Base-by-base conservation (phyloP, 805 yeast genomes). In the Candida nitratophila region DNA sequence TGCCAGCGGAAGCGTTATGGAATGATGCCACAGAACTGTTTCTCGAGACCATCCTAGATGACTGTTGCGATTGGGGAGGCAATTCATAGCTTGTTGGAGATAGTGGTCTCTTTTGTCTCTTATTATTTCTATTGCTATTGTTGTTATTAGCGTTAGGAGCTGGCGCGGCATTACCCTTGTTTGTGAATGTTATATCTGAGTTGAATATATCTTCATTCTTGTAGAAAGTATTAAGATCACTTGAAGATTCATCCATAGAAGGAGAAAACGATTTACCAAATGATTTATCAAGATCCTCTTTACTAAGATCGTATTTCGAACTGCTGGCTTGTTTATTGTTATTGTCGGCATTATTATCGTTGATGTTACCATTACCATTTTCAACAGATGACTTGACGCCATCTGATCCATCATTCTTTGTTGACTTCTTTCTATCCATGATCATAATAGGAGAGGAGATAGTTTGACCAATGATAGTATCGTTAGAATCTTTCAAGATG, bases 341-440 rank as follows among this genome's bases (percentile, higher is more conserved):
- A 33, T 33, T 33, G 20, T 31, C 14, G 14, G 33, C 35, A 17
- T 19, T 19, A 27, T 37, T 41, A 20, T n/a, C 15, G 15, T 29
- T 40, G 24, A 36, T 37, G 35, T 42, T 46, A 22, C 35, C 40
- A 29, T 19, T 40, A 27, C 31, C 47, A 43, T 40, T 37, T 43
- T 15, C 43, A 40, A n/a, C 40, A 34, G 24, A 32, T 19, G 41
- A 30, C 20, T 27, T 37, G 22, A 22, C 40, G 4, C n/a, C 40
- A 27, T 44, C 44, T n/a, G 42, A 36, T 12, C 22, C 39, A 21
- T 47, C 53, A n/a, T 51, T 52, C 29, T 70, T 56, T 15, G 64
- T 57, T 19, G 77, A 72, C 63, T 87, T 90, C 72, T 91, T 95
- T 63, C 95, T 82, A 63, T 93, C 98, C 79, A 95, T 91, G 41